These are phyloP conservation scores for Ramaria sp. DNA, from an alignment of 768 basidiomycete genomes.

Conservation along the genomic window DNA sequence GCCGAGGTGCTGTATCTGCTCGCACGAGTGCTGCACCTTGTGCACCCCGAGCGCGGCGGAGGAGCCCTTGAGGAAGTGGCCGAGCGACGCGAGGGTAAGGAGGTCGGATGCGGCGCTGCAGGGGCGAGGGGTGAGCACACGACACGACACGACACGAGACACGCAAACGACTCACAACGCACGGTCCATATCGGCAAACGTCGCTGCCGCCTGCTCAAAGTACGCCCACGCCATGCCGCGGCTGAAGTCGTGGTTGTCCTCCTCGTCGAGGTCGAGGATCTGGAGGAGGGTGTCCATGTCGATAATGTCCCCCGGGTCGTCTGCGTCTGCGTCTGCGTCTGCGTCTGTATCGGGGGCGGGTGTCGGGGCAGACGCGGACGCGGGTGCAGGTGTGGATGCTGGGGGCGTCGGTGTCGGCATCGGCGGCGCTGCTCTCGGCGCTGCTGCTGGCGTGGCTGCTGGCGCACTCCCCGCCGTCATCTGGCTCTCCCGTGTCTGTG, in stretches of 20 bases:
- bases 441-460: too few species aligned
- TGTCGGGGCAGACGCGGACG: neutral
- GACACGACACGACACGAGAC: slow-evolving; percentile 1
- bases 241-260: slow-evolving; percentile 70
- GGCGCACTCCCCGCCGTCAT: too few species aligned
- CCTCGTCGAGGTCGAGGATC: slow-evolving; percentile 86
- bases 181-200: slow-evolving; percentile 69
- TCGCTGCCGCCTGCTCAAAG: slow-evolving; percentile 66
- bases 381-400: neutral
- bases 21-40: slow-evolving; percentile 77
- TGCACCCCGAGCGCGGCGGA: slow-evolving; percentile 85
- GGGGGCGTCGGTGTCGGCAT: neutral
- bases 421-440: too few species aligned
- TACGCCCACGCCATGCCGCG: slow-evolving; percentile 69
- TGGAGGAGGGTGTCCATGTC: slow-evolving; percentile 77
- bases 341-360: neutral
- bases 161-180: slow-evolving; percentile 51
- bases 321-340: too few species aligned
- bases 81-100: slow-evolving; percentile 53
- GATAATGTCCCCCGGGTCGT: slow-evolving; percentile 33
- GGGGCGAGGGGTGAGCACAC: neutral
- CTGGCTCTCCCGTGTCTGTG: too few species aligned
- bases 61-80: slow-evolving; percentile 96
- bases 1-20: slow-evolving; percentile 85
- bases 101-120: slow-evolving; percentile 51